Percentiles rank a stretch among this genome's conserved stretches.
These are phyloP conservation scores for Brassica cretica DNA, from an alignment of 345 rosid species.

Conservation along the genomic window DNA sequence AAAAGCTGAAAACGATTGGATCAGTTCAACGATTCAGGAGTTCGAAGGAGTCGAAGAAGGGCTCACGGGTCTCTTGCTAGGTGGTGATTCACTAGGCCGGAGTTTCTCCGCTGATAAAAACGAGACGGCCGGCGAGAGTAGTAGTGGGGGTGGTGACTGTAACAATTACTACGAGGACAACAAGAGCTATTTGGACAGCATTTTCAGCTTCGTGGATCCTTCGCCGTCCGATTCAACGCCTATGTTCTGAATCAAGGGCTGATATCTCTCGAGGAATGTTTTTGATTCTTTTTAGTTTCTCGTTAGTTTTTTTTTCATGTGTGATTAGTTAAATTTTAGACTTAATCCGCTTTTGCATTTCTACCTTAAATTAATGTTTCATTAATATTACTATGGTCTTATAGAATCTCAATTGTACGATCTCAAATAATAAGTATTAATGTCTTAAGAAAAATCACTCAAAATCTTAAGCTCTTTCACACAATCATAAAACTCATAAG, in stretches of 20 bases:
- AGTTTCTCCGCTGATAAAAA: slow-evolving; percentile 32
- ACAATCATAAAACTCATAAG: too few relatives aligned
- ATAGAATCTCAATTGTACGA: too few relatives aligned
- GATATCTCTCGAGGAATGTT: neutral
- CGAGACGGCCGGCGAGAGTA: slow-evolving; percentile 31
- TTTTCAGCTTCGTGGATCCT: slow-evolving; percentile 85
- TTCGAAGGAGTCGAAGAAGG: slow-evolving; percentile 58
- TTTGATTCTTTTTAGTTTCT: neutral
- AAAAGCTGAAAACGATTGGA: slow-evolving; percentile 68
- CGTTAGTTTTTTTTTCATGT: too few relatives aligned
- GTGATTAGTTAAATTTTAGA: too few relatives aligned
- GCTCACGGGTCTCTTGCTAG: slow-evolving; percentile 71
- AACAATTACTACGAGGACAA: slow-evolving; percentile 65
- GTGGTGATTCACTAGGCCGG: slow-evolving; percentile 42
- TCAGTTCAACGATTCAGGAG: slow-evolving; percentile 35
- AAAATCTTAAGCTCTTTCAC: too few relatives aligned
- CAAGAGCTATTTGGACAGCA: slow-evolving; percentile 87
- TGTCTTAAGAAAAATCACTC: too few relatives aligned
- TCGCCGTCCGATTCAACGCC: slow-evolving; percentile 70
- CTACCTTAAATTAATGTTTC: neutral
- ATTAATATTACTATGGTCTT: too few relatives aligned
- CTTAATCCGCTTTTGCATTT: neutral
- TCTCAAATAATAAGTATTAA: too few relatives aligned
- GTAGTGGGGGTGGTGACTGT: slow-evolving; percentile 19
- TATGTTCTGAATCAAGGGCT: slow-evolving; percentile 31